phyloP scores from a whole-genome alignment of 805 yeast genomes.

The Sugiyamaella americana region DNA sequence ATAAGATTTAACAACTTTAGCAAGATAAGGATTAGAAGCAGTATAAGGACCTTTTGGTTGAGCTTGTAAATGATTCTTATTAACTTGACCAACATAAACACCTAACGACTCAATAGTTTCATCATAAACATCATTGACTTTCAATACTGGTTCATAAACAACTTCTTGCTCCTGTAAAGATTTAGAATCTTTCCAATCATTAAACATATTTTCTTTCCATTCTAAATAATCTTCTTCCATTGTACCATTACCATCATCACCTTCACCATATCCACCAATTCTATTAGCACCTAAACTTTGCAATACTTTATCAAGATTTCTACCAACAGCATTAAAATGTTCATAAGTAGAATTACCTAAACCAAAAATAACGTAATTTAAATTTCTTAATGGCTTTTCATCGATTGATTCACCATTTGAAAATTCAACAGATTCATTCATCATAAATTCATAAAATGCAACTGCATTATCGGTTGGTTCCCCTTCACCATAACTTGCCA shows the following conservation, averaged over 20 bases:
- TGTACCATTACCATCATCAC: constrained; percentile 93
- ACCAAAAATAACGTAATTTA: constrained; percentile 76
- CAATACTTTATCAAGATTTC: constrained; percentile 45
- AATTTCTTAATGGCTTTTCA: constrained; percentile 39
- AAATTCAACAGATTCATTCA: constrained; percentile 47
- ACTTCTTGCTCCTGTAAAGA: constrained; percentile 75
- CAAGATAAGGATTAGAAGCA: constrained; percentile 74
- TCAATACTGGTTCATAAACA: constrained; percentile 63
- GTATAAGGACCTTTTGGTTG: constrained; percentile 63
- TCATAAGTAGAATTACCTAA: constrained; percentile 94
- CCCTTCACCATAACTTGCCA: constrained; percentile 97
- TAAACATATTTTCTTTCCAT: constrained; percentile 82
- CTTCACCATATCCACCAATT: constrained; percentile 77
- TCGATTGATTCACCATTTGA: constrained; percentile 29
- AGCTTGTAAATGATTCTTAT: constrained; percentile 44
- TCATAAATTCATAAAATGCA: constrained; percentile 63
- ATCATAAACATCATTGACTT: constrained; percentile 24
- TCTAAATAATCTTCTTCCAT: constrained; percentile 91
- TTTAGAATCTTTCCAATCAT: constrained; percentile 54
- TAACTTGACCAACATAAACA: constrained; percentile 82
- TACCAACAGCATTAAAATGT: constrained; percentile 76
- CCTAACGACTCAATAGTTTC: constrained; percentile 34
- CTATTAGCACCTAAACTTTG: constrained; percentile 62
- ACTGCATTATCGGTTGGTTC: constrained; percentile 96
- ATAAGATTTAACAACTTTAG: constrained; percentile 52